phyloP scores from a whole-genome alignment of 192 early-diverging fungal species.

The Coemansia sp. region DNA sequence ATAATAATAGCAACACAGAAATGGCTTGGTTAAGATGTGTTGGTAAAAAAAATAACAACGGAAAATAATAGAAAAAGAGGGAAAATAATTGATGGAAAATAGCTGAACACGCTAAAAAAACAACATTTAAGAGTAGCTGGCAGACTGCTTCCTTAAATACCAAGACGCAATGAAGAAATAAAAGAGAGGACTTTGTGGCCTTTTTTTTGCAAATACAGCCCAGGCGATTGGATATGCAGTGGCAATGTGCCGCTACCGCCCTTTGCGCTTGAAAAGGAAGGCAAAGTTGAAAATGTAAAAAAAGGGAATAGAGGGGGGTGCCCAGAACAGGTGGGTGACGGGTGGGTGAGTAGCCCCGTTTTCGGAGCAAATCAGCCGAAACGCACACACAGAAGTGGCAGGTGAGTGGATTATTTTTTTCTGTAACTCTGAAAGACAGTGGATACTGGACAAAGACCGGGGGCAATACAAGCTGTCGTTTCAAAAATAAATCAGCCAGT shows the following conservation, averaged over 20 bases:
- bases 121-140: background rate
- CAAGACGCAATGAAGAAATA: background rate
- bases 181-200: slow-evolving; percentile 3
- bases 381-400: background rate
- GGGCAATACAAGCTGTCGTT: background rate
- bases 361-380: slow-evolving; percentile 9
- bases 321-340: slow-evolving; percentile 3
- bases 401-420: background rate
- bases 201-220: slow-evolving; percentile 4
- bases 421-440: slow-evolving; percentile 3
- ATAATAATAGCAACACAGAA: background rate
- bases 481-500: slow-evolving; percentile 2
- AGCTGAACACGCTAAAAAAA: background rate
- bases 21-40: background rate
- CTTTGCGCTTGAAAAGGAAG: background rate
- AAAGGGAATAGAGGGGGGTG: slow-evolving; percentile 2
- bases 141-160: background rate
- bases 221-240: slow-evolving; percentile 14
- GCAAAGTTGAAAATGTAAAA: background rate
- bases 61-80: background rate
- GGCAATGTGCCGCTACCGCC: slow-evolving; percentile 12
- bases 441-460: slow-evolving; percentile 1
- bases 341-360: slow-evolving; percentile 12
- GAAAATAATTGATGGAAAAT: background rate
- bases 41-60: background rate